Conservation (phyloP, 768 basidiomycete genomes). For the Gloeostereum incarnatum region DNA sequence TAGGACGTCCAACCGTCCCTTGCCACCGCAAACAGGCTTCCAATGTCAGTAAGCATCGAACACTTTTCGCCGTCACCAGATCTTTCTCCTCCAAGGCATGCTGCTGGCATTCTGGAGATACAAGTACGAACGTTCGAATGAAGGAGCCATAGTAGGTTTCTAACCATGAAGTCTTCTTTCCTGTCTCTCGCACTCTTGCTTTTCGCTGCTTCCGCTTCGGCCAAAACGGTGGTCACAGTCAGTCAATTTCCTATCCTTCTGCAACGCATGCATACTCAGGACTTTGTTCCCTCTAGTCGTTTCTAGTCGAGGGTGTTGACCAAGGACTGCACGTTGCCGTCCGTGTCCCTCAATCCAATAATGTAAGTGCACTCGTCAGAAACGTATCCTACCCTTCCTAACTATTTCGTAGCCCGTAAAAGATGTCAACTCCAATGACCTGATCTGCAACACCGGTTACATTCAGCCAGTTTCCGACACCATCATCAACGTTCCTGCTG, state of each 20-base stretch:
- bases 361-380: slow-evolving; percentile 16
- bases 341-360: slow-evolving; percentile 34
- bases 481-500: slow-evolving; percentile 41
- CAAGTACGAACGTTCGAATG: no score
- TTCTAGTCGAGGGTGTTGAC: slow-evolving; percentile 41
- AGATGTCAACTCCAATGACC: slow-evolving; percentile 44
- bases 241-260: background rate
- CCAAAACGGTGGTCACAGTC: slow-evolving; percentile 47
- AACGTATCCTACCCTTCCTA: background rate
- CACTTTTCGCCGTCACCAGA: no score
- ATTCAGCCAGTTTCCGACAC: slow-evolving; percentile 32
- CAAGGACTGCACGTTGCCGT: slow-evolving; percentile 34
- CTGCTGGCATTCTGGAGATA: no score
- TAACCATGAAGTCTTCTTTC: no score
- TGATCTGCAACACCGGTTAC: slow-evolving; percentile 54
- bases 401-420: slow-evolving; percentile 34
- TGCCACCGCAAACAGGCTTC: no score
- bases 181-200: slow-evolving; percentile 15
- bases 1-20: no score
- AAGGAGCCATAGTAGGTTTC: no score
- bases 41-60: no score
- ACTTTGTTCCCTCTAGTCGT: slow-evolving; percentile 21
- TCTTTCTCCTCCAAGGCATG: no score
- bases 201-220: slow-evolving; percentile 24
- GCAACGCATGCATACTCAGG: background rate